A percentile compares a stretch with the other conserved stretches of the same genome.
Evolutionary conservation across 768 basidiomycete species (phyloP).

Genomic region (Rhizopogon roseolus): DNA sequence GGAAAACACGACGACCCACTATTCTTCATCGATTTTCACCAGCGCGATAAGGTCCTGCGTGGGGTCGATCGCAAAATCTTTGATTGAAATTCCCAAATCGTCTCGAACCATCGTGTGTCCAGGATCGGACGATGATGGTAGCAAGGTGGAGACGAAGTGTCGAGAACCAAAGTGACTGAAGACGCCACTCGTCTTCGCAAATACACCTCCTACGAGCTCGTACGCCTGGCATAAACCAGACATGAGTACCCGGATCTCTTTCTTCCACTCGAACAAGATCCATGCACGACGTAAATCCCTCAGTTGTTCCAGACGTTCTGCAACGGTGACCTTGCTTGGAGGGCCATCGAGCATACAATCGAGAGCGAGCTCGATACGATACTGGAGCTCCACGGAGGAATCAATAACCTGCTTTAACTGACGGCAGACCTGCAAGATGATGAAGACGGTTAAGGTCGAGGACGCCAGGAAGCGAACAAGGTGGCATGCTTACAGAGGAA

Average conservation of each 20-base stretch:
- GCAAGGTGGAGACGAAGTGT: constrained; percentile 16
- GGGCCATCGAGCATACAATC: constrained; percentile 30
- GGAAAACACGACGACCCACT: constrained; percentile 8
- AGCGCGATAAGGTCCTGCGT: constrained; percentile 55
- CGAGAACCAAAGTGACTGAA: constrained; percentile 20
- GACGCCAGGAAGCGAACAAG: not conserved
- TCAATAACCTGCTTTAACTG: constrained; percentile 16
- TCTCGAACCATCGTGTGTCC: constrained; percentile 17
- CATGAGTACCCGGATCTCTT: constrained; percentile 20
- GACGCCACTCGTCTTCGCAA: constrained; percentile 35
- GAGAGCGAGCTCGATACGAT: constrained; percentile 32
- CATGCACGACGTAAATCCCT: constrained; percentile 32
- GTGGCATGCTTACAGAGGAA: not conserved
- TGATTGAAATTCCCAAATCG: constrained; percentile 35
- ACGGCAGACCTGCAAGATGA: constrained; percentile 17
- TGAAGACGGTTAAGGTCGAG: not conserved
- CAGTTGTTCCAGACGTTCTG: constrained; percentile 29
- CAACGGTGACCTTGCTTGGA: constrained; percentile 10
- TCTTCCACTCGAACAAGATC: constrained; percentile 25
- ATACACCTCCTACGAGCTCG: constrained; percentile 57
- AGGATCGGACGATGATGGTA: constrained; percentile 12
- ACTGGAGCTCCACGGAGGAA: constrained; percentile 28
- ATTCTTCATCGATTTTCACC: constrained; percentile 22
- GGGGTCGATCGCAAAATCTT: constrained; percentile 65
- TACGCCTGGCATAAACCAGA: constrained; percentile 44